phyloP scores from a whole-genome alignment of 1,284 basidiomycete species.

The Laetiporus sulphureus region DNA sequence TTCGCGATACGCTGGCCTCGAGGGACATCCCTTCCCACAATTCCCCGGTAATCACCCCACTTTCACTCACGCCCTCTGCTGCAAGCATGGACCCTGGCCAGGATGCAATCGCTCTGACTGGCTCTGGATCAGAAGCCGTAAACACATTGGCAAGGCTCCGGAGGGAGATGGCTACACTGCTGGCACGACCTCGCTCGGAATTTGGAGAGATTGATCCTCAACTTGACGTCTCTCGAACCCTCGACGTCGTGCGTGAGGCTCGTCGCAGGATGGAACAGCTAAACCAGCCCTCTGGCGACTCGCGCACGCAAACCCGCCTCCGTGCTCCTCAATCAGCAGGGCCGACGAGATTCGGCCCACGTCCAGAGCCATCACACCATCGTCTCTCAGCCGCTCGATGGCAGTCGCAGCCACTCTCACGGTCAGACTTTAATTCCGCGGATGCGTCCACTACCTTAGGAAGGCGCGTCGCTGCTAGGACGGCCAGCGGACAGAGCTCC shows the following conservation, averaged over 20 bases:
- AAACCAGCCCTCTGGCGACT: neutral
- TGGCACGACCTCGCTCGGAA: neutral
- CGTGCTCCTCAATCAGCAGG: neutral
- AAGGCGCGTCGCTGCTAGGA: slow-evolving; percentile 21
- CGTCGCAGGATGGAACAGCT: slow-evolving; percentile 1
- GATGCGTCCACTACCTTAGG: slow-evolving; percentile 21
- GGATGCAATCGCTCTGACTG: slow-evolving; percentile 23
- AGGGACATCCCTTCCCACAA: no score
- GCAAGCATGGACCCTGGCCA: slow-evolving; percentile 25
- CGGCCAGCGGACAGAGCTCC: slow-evolving; percentile 4
- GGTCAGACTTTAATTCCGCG: slow-evolving; percentile 1
- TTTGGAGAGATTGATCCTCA: neutral
- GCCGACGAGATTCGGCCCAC: slow-evolving; percentile 5
- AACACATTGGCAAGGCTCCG: slow-evolving; percentile 1
- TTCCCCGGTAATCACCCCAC: no score
- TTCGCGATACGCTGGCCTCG: no score
- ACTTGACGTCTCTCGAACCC: neutral
- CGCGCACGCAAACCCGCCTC: neutral
- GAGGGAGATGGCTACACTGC: slow-evolving; percentile 1
- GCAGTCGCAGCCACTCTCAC: slow-evolving; percentile 6
- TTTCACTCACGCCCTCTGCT: no score
- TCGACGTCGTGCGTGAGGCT: slow-evolving; percentile 5
- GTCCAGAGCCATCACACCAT: slow-evolving; percentile 2
- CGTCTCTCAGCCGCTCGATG: neutral
- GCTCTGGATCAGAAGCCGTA: slow-evolving; percentile 11